A percentile compares a stretch with the other conserved stretches of the same genome.
These are phyloP conservation scores for Sporothrix schenckii DNA, from an alignment of 2,329 filamentous ascomycete species.

Conservation along the genomic window DNA sequence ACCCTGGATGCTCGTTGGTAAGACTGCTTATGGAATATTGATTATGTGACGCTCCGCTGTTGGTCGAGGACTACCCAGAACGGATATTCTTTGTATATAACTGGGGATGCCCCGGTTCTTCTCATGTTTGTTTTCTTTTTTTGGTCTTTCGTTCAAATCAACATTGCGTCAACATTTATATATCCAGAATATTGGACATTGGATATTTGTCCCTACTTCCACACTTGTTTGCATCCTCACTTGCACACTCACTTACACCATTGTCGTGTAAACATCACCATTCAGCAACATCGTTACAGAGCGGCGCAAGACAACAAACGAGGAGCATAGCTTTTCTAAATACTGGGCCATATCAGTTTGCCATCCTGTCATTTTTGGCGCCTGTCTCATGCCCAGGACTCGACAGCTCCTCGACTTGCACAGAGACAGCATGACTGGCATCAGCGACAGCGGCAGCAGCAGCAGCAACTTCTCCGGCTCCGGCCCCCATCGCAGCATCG, in stretches of 20 bases:
- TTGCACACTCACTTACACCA: background rate
- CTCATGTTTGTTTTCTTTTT: background rate
- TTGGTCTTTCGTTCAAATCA: background rate
- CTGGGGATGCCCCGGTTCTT: background rate
- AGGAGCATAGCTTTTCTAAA: background rate
- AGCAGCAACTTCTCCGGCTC: constrained; percentile 31
- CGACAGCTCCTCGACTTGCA: constrained; percentile 20
- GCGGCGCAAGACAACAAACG: background rate
- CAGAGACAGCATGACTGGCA: constrained; percentile 30
- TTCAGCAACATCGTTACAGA: background rate
- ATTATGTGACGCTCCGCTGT: constrained; percentile 21
- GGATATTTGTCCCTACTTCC: background rate
- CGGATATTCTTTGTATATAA: constrained; percentile 23
- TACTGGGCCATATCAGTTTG: background rate
- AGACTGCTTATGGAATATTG: constrained; percentile 4
- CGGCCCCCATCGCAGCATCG: constrained; percentile 30
- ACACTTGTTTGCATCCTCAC: background rate
- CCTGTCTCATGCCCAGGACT: constrained; percentile 1
- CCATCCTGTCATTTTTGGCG: background rate
- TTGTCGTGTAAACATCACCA: constrained; percentile 4
- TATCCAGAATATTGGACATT: background rate
- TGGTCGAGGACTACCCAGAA: background rate
- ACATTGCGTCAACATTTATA: background rate
- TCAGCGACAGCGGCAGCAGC: constrained; percentile 31
- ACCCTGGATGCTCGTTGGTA: constrained; percentile 1